These are phyloP conservation scores for Beauveria asiatica DNA, from an alignment of 2,329 filamentous ascomycete species.

Conservation along the genomic window DNA sequence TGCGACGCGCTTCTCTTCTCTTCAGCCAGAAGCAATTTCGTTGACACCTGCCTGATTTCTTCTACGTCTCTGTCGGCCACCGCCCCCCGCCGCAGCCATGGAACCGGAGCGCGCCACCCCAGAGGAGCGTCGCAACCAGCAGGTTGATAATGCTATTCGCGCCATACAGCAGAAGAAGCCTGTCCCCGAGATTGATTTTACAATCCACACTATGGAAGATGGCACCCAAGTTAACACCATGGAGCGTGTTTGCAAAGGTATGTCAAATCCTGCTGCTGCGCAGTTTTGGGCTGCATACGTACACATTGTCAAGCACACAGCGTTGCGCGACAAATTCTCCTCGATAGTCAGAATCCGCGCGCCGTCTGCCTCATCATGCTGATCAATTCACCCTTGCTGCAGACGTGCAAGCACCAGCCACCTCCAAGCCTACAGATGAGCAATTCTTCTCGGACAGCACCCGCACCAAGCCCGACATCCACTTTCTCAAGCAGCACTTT, in stretches of 20 bases:
- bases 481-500: slow-evolving; percentile 96
- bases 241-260: slow-evolving; percentile 98
- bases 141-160: slow-evolving; percentile 83
- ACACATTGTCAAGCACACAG: not conserved
- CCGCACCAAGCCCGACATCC: slow-evolving; percentile 79
- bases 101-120: slow-evolving; percentile 34
- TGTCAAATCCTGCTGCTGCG: slow-evolving; percentile 14
- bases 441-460: slow-evolving; percentile 88
- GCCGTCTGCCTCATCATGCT: not conserved
- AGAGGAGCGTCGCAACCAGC: slow-evolving; percentile 44
- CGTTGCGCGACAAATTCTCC: not conserved
- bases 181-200: slow-evolving; percentile 96
- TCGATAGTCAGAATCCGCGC: not conserved
- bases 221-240: slow-evolving; percentile 87
- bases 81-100: slow-evolving; percentile 30
- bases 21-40: not conserved
- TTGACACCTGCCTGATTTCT: not conserved
- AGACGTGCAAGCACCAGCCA: slow-evolving; percentile 98
- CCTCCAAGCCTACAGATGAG: slow-evolving; percentile 84
- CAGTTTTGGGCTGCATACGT: not conserved
- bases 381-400: slow-evolving; percentile 9
- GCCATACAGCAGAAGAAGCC: slow-evolving; percentile 94
- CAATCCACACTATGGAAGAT: slow-evolving; percentile 97
- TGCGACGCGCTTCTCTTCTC: not conserved
- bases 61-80: not conserved